Base-by-base conservation (phyloP, 2,329 filamentous ascomycete species). In the Fonsecaea multimorphosa region DNA sequence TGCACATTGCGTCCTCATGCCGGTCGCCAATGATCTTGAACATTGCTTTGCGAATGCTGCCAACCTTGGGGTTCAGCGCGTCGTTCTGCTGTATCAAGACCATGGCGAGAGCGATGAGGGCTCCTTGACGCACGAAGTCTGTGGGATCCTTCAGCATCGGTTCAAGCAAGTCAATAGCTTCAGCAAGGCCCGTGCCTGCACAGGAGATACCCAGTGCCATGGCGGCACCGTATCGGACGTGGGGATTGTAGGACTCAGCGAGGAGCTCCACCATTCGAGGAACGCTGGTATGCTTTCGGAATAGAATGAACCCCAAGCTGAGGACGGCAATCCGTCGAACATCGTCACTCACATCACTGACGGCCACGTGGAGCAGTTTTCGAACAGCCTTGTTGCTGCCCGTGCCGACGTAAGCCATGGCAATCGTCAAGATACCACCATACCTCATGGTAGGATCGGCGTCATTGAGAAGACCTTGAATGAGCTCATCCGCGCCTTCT, bases 81-180 rank as follows among this genome's bases (percentile, higher is more conserved):
- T 99, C 95, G 74, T 98, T 99, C 78, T 98, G 95, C 81, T 99
- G 95, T n/a, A 97, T 91, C 85, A 99, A 89, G 73, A 99, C 97
- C 95, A 99, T 99, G 66, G 95, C 88, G 64, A 98, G 85, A 2
- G 95, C 88, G 73, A 99, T 98, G 69, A 98, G 84, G 46, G 95
- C 94, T 76, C 96, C 95, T 79, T 99, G 95, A 72, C 96, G 90
- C 59, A 99, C 95, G 77, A 99, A 99, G 81, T 99, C 95, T 65
- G 93, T 96, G 7, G 95, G 96, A 73, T 99, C 95, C 84, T 98
- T 99, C 83, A 97, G 93, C 95, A 99, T 99, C 19, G 95, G 95
- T 82, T 99, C 95, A 3, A 99, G 85, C 19, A 99, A 85, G 74
- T 99, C 95, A 68, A 98, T 95, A 24, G 96, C 95, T 80, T 99